Evolutionary conservation across 805 yeast genomes (phyloP), one percentile per base, ranked within the genome.

Genomic region (Wickerhamomyces bovis): DNA sequence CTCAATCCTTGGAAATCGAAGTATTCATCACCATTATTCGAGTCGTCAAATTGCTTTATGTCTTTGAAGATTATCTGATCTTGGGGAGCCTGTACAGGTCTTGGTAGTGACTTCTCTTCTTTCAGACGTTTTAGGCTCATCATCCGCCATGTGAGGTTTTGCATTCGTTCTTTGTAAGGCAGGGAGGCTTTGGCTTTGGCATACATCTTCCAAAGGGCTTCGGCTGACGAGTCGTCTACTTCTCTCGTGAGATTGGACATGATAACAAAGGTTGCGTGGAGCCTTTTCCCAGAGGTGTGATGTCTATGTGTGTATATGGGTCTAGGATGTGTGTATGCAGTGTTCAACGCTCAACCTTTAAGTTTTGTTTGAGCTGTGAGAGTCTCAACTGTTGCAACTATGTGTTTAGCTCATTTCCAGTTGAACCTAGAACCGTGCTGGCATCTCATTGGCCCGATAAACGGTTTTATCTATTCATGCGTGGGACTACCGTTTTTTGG

Each of bases 91-190:
- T 16, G 22, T 3, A 6, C 21, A 13, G 23, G 53, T 22, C 28
- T 12, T 20, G 36, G 46, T 41, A 7, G 38, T 31, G 26, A 45
- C 41, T 39, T 48, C 13, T 22, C 13, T 42, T 47, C 44, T 38
- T 45, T 53, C 21, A 53, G 16, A 6, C 53, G 49, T 52, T 61
- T 73, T 53, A 83, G 69, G 39, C 74, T 78, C 90, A 89, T 83
- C 79, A 89, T 75, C 49, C 97, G 69, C 96, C 96, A 89, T 10
- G 95, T 81, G 45, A 89, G 65, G 61, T 89, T 89, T 58, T 85
- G 88, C 81, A 89, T 84, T 43, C 97, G 70, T 23, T 79, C 75
- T 46, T 77, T 76, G 62, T 86, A 81, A 1, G 96, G 95, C 38
- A 89, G 66, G 12, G 83, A 73, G 11, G 86, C 81, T 53, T 78